Percentiles rank a stretch among this genome's conserved stretches.
phyloP scores from a whole-genome alignment of 495 filamentous ascomycete genomes.

The Aspergillus sparsus region DNA sequence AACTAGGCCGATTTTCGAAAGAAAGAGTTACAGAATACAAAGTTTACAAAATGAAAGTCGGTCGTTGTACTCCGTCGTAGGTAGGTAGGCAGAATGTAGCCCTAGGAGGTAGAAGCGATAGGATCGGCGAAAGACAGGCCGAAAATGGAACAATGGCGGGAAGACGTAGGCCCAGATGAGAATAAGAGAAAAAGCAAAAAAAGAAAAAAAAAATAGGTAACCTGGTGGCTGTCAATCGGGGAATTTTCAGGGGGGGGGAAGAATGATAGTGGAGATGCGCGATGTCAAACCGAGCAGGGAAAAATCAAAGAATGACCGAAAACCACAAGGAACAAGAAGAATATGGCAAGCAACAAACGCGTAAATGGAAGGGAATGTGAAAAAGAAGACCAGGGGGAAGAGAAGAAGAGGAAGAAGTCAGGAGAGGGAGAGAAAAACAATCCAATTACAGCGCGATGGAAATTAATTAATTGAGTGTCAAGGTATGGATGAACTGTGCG shows the following conservation, averaged over 20 bases:
- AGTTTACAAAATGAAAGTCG: conserved; percentile 16
- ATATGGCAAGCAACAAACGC: not conserved
- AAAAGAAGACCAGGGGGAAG: conserved; percentile 1
- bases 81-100: not conserved
- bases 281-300: conserved; percentile 30
- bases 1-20: conserved; percentile 14
- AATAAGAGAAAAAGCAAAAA: conserved; percentile 5
- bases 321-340: not conserved
- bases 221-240: conserved; percentile 27
- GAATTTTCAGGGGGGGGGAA: conserved; percentile 21
- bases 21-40: not conserved
- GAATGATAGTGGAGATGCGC: conserved; percentile 21
- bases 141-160: conserved; percentile 12
- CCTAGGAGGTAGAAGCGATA: not conserved
- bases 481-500: not conserved
- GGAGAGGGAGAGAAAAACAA: conserved; percentile 7
- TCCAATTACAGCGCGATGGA: not conserved
- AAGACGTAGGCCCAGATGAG: no score
- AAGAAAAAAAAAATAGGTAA: conserved; percentile 21
- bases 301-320: conserved; percentile 2
- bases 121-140: conserved; percentile 6
- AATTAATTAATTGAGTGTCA: conserved; percentile 3
- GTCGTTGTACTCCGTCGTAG: no score
- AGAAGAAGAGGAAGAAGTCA: not conserved
- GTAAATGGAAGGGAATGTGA: conserved; percentile 4